These are phyloP conservation scores for Colletotrichum sp. DNA, from an alignment of 2,329 filamentous ascomycete species.

Conservation along the genomic window DNA sequence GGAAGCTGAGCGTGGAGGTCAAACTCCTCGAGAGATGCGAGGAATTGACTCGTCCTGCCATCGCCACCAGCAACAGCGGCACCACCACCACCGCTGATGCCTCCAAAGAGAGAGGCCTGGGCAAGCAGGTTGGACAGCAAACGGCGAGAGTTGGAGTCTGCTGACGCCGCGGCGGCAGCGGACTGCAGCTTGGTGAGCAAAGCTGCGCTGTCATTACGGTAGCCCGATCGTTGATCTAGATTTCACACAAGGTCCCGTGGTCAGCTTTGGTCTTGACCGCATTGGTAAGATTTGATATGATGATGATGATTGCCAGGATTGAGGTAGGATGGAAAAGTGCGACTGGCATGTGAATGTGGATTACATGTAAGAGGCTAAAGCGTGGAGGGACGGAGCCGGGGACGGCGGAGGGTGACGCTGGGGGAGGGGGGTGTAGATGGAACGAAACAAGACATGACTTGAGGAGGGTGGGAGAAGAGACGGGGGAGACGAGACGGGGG, in stretches of 20 bases:
- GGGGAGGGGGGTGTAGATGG: not conserved
- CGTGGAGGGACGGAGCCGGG: conserved; percentile 19
- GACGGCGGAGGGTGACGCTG: not conserved
- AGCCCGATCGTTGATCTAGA: conserved; percentile 42
- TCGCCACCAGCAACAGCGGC: conserved; percentile 28
- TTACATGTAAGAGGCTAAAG: conserved; percentile 11
- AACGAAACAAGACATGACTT: not conserved
- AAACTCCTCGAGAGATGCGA: conserved; percentile 53
- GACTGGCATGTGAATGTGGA: conserved; percentile 27
- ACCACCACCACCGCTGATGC: conserved; percentile 10
- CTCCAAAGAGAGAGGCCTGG: conserved; percentile 34
- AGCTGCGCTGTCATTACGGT: conserved; percentile 34
- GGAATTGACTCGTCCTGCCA: conserved; percentile 45
- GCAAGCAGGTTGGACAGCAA: conserved; percentile 23
- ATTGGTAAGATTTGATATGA: not conserved
- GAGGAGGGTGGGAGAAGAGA: not conserved
- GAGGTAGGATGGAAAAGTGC: not conserved
- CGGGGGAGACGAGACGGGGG: not conserved
- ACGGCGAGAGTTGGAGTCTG: conserved; percentile 22
- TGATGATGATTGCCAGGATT: not conserved
- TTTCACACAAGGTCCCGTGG: conserved; percentile 30
- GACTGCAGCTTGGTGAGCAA: conserved; percentile 34
- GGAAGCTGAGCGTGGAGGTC: conserved; percentile 57
- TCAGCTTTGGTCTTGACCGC: conserved; percentile 27
- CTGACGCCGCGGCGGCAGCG: conserved; percentile 23